phyloP scores from a whole-genome alignment of 225 moss, liverwort and hornwort genomes.

The Pleurozium schreberi region DNA sequence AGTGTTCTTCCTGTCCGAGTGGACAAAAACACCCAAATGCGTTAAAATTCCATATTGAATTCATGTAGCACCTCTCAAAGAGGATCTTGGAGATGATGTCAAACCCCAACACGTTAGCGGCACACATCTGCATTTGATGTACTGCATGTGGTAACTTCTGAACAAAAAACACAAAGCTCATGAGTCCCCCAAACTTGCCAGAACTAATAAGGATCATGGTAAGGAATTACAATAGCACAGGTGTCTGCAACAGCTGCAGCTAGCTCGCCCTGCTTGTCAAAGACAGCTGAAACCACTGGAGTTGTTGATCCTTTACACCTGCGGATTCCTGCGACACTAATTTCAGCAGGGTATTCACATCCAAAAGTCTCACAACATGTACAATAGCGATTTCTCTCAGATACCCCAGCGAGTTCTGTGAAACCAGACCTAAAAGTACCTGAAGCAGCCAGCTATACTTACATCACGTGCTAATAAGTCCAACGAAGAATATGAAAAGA shows the following conservation, averaged over 20 bases:
- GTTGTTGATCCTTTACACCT: slow-evolving; percentile 66
- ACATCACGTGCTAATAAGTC: not conserved
- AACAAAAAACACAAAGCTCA: not conserved
- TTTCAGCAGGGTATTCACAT: slow-evolving; percentile 2
- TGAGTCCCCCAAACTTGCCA: not conserved
- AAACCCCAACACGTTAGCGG: not conserved
- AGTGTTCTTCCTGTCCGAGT: slow-evolving; percentile 61
- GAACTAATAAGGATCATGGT: not conserved
- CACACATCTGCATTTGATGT: not conserved
- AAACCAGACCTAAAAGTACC: not conserved
- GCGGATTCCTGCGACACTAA: slow-evolving; percentile 58
- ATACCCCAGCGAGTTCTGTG: not conserved
- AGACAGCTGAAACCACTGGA: slow-evolving; percentile 82
- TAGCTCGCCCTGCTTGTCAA: slow-evolving; percentile 80
- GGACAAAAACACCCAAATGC: slow-evolving; percentile 2
- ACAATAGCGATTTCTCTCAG: not conserved
- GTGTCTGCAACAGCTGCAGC: slow-evolving; percentile 82
- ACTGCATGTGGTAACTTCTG: not conserved
- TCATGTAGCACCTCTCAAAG: not conserved
- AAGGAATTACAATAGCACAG: slow-evolving; percentile 48
- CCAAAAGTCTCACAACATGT: not conserved
- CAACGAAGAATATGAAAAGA: not conserved
- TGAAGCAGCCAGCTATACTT: not conserved
- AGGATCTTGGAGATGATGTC: not conserved
- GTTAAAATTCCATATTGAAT: not conserved